phyloP scores from a whole-genome alignment of 2,329 filamentous ascomycete species.

The Ophiostoma populinum region DNA sequence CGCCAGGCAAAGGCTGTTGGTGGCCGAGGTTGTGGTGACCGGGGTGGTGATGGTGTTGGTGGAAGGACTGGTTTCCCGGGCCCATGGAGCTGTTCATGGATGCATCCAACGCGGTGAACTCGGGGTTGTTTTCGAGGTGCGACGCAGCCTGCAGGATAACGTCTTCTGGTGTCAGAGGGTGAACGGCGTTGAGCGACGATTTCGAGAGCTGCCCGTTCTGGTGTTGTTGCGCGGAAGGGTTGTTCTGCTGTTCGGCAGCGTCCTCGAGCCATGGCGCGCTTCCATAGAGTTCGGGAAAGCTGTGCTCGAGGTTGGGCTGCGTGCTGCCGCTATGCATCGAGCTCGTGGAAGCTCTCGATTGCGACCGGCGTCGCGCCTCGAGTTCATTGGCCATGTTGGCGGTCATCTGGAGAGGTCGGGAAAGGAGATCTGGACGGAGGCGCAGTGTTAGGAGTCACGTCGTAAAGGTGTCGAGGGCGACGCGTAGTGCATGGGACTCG shows the following conservation, averaged over 20 bases:
- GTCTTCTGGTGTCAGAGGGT: slow-evolving; percentile 38
- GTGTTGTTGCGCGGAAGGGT: slow-evolving; percentile 27
- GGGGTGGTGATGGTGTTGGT: slow-evolving; percentile 19
- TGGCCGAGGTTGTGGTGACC: slow-evolving; percentile 17
- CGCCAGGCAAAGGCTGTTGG: slow-evolving; percentile 37
- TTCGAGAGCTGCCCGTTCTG: slow-evolving; percentile 23
- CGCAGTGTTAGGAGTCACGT: slow-evolving; percentile 1
- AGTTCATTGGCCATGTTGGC: slow-evolving; percentile 12
- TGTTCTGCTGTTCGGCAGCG: slow-evolving; percentile 25
- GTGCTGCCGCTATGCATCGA: slow-evolving; percentile 37
- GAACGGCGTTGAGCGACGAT: slow-evolving; percentile 11
- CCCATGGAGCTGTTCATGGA: slow-evolving; percentile 28
- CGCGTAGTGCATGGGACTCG: not conserved
- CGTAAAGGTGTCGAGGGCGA: not conserved
- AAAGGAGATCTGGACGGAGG: slow-evolving; percentile 12
- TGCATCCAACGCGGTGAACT: slow-evolving; percentile 29
- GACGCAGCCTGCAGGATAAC: slow-evolving; percentile 40
- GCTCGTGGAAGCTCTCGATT: slow-evolving; percentile 37
- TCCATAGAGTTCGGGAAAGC: slow-evolving; percentile 27
- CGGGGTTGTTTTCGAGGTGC: slow-evolving; percentile 34
- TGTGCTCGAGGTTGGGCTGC: slow-evolving; percentile 33
- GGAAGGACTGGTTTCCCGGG: slow-evolving; percentile 26
- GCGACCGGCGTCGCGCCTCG: slow-evolving; percentile 31
- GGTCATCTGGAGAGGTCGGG: slow-evolving; percentile 15
- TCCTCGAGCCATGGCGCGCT: slow-evolving; percentile 29